Conservation (phyloP, 139 green algal genomes). For the Ettlia oleoabundans region DNA sequence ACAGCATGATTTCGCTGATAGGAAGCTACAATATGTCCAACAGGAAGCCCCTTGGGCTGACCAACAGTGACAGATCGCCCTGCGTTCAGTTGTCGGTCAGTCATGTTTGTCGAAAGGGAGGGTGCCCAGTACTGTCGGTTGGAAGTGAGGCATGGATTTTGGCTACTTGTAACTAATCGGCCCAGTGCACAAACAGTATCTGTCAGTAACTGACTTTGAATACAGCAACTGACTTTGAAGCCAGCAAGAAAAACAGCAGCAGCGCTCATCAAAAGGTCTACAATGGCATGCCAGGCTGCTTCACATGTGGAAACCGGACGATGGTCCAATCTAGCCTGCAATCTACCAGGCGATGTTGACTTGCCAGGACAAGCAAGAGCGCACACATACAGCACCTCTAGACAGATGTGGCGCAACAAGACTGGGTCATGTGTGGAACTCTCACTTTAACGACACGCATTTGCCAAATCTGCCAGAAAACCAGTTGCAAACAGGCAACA, state of each 20-base stretch:
- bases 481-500: too few species aligned
- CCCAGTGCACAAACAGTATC: constrained; percentile 10
- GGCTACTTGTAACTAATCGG: too few species aligned
- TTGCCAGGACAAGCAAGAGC: too few species aligned
- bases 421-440: too few species aligned
- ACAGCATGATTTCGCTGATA: constrained; percentile 46
- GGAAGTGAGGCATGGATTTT: not conserved
- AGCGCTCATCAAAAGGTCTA: constrained; percentile 62
- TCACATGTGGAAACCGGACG: constrained; percentile 71
- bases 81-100: too few species aligned
- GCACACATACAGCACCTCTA: too few species aligned
- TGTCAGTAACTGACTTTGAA: not conserved
- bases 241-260: not conserved
- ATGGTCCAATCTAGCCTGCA: constrained; percentile 25
- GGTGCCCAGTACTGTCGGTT: not conserved
- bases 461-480: too few species aligned
- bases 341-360: too few species aligned
- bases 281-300: constrained; percentile 72
- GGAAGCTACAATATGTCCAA: constrained; percentile 79
- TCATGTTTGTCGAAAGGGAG: not conserved
- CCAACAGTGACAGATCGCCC: constrained; percentile 77
- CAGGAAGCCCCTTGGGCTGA: constrained; percentile 61
- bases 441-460: too few species aligned
- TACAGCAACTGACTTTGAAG: not conserved
- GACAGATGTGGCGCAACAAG: too few species aligned